Base-by-base conservation (phyloP, 2,329 filamentous ascomycete species). In the Leptographium procerum region DNA sequence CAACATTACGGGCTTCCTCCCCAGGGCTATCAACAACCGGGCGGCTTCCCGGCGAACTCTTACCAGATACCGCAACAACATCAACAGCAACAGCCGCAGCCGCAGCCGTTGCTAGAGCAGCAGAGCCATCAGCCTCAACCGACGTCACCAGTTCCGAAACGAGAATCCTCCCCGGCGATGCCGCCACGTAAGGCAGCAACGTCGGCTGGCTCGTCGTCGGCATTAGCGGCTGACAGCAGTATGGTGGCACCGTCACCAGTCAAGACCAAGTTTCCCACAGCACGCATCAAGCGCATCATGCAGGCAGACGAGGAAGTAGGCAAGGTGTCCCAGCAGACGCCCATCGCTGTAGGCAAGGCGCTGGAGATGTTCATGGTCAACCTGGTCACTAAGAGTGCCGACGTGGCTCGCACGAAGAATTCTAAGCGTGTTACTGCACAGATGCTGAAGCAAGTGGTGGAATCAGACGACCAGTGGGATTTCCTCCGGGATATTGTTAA, bases 261-360 rank as follows among this genome's bases (percentile, higher is more conserved):
- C 66, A 89, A 84, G 72, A 97, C 92, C 36, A 96, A 96, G 68
- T 99, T 99, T 68, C 94, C 94, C 1, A 95, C 95, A 34, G 94
- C 94, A 16, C 83, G 94, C 62, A 99, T 99, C 77, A 99, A 99
- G 79, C 85, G 94, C 56, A 97, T 99, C 67, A 97, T 99, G 94
- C 94, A 99, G 74, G 92, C 92, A 13, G 94, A 99, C 68, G 94
- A 99, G 69, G 94, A 99, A 70, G 91, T 99, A 0, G 94, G 94
- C 62, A 99, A 99, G 74, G 94, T 99, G 11, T 91, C 94, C 4
- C 94, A 99, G 72, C 94, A 97, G 61, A 96, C 94, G 0, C 92
- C 92, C 19, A 95, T 96, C 59, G 94, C 92, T 29, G 92, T 97
- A 51, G 89, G 89, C 65, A 96, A 96, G 76, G 94, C 94, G 19